phyloP scores from a whole-genome alignment of 2,329 filamentous ascomycete species.

The Fusarium tricinctum region DNA sequence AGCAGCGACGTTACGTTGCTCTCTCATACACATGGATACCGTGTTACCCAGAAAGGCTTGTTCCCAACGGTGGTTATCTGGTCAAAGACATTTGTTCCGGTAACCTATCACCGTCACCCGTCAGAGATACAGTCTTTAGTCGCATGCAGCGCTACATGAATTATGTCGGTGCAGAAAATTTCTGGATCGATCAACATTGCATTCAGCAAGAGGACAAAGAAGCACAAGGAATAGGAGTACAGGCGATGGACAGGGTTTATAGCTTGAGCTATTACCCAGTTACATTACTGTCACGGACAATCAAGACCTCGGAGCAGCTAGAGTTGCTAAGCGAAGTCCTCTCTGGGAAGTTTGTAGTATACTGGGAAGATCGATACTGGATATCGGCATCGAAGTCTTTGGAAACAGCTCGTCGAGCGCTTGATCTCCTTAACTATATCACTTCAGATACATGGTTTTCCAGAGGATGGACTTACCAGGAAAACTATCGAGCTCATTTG shows the following conservation, averaged over 20 bases:
- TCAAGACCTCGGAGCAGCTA: rapidly evolving
- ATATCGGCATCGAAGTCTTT: rapidly evolving
- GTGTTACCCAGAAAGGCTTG: rapidly evolving
- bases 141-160: not conserved
- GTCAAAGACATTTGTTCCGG: not conserved
- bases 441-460: constrained; percentile 1
- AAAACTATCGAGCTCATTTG: not conserved
- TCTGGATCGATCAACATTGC: constrained; percentile 1
- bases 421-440: not conserved
- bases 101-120: rapidly evolving
- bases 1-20: rapidly evolving
- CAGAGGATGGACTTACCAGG: constrained; percentile 4
- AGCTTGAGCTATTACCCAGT: not conserved
- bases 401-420: not conserved
- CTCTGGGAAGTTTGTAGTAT: rapidly evolving
- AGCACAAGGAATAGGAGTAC: not conserved
- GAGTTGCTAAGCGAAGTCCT: rapidly evolving
- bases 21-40: not conserved
- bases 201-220: not conserved
- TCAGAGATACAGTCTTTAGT: not conserved
- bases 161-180: rapidly evolving
- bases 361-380: not conserved
- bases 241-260: constrained; percentile 4
- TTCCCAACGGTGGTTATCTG: rapidly evolving
- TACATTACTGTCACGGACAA: rapidly evolving